Base-by-base conservation (phyloP, 768 basidiomycete species). In the Dentipellis sp. region DNA sequence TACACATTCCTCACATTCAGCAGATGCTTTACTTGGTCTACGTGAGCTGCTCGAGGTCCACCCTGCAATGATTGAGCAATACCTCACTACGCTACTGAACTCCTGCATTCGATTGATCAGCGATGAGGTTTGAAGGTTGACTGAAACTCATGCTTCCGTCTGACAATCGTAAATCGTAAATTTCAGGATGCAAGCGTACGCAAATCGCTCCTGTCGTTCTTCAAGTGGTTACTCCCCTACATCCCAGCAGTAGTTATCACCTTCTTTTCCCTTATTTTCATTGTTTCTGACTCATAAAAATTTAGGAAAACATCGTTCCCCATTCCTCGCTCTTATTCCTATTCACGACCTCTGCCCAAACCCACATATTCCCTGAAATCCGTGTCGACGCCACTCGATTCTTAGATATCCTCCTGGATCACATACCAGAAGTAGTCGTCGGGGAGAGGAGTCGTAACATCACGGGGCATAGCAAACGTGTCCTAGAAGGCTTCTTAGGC, bases 351-450 rank as follows among this genome's bases (percentile, higher is more conserved):
- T 95, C 94, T 10, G 91, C 92, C 0, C 87, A 94, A 67, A 94
- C 91, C 0, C 89, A 94, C 63, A 95, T 98, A 49, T 97, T 94
- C 68, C 94, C 94, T 19, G 92, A 95, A 68, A 92, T 97, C 58
- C 81, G 93, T 14, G 78, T 97, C 39, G 94, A 97, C 65, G 91
- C 92, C 3, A 76, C 95, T 54, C 83, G 85, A 11, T 82, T 92
- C 61, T 69, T 97, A 45, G 79, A 88, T 63, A 66, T 94, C 21
- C 76, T 92, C 40, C 75, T 97, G 3, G 82, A 86, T 38, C 64
- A 74, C 57, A 80, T 88, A 4, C 92, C 94, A 10, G 75, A 76
- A 42, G 71, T 76, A 8, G 81, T 93, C 4, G 78, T 85, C 3
- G 67, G 68, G 23, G 40, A 42, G 36, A 29, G 29, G 29, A 29